These are phyloP conservation scores for Coffea humblotiana DNA, from an alignment of 305 asterid genomes.

Conservation along the genomic window DNA sequence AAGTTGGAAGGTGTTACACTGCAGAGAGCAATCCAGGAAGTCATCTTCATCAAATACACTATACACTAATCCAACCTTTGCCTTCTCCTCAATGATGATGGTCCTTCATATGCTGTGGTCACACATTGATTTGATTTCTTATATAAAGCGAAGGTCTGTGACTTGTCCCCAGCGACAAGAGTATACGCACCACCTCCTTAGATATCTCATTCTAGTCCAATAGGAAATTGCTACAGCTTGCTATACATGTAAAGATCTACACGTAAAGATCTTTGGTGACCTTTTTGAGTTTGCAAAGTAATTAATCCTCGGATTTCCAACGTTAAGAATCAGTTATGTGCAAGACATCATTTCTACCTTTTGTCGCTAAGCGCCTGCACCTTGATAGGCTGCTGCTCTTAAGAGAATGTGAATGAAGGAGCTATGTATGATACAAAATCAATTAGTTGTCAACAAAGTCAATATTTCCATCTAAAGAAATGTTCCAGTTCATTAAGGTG, in stretches of 20 bases:
- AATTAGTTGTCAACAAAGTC: background rate
- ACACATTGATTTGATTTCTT: conserved; percentile 20
- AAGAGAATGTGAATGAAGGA: background rate
- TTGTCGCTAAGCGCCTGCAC: background rate
- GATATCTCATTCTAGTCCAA: background rate
- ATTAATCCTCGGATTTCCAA: background rate
- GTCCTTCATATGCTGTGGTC: conserved; percentile 12
- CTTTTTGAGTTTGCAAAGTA: background rate
- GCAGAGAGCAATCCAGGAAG: conserved; percentile 39
- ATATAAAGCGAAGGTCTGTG: background rate
- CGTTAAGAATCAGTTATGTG: too few species aligned
- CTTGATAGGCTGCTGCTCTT: background rate
- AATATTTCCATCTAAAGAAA: background rate
- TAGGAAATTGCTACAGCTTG: background rate
- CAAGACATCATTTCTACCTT: too few species aligned
- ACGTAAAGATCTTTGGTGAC: background rate
- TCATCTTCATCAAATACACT: conserved; percentile 39
- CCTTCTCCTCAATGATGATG: conserved; percentile 17
- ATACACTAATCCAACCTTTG: conserved; percentile 21
- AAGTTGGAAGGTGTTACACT: conserved; percentile 36
- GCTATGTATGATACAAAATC: background rate
- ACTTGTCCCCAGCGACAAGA: background rate
- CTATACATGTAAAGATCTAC: background rate
- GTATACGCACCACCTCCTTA: background rate
- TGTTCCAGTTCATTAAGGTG: background rate